Evolutionary conservation across 1,284 basidiomycete species (phyloP).

Genomic region (Pseudozyma tsukubaensis): DNA sequence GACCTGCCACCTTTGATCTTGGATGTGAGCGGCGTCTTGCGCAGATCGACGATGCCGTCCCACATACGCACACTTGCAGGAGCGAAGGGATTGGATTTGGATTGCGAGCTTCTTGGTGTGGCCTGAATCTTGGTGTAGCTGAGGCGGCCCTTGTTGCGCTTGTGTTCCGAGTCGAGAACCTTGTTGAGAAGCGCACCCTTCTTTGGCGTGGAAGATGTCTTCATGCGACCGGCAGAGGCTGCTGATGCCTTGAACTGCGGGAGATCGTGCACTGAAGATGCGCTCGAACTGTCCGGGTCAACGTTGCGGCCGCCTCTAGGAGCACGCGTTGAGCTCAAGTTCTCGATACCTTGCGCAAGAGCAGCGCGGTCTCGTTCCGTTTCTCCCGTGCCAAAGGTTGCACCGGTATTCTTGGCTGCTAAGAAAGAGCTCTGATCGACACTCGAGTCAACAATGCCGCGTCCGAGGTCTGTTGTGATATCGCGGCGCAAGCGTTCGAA

Average conservation of each 20-base stretch:
- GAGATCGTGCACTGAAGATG: conserved; percentile 37
- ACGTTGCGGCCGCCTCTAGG: conserved; percentile 13
- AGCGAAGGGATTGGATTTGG: conserved; percentile 60
- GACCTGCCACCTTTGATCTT: conserved; percentile 36
- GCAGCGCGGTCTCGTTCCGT: conserved; percentile 39
- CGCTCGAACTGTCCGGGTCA: conserved; percentile 38
- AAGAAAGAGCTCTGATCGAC: conserved; percentile 35
- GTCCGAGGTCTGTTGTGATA: conserved; percentile 38
- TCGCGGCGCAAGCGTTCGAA: conserved; percentile 74
- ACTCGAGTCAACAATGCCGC: conserved; percentile 19
- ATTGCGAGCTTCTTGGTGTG: conserved; percentile 44
- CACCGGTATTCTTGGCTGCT: conserved; percentile 12
- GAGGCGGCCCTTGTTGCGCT: conserved; percentile 42
- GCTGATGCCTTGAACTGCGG: conserved; percentile 30
- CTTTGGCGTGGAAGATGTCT: conserved; percentile 53
- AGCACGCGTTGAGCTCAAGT: conserved; percentile 19
- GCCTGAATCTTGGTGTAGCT: conserved; percentile 53
- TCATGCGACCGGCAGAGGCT: conserved; percentile 23
- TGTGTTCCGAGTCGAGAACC: conserved; percentile 57
- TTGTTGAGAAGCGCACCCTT: conserved; percentile 50
- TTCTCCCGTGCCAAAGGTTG: conserved; percentile 5
- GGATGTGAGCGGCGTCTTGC: conserved; percentile 73
- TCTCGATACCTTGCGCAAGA: conserved; percentile 40
- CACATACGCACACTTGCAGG: conserved; percentile 70
- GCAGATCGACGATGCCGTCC: conserved; percentile 81